Evolutionary conservation across 805 yeast genomes (phyloP).

Genomic region (Barnettozyma wickerhamii): DNA sequence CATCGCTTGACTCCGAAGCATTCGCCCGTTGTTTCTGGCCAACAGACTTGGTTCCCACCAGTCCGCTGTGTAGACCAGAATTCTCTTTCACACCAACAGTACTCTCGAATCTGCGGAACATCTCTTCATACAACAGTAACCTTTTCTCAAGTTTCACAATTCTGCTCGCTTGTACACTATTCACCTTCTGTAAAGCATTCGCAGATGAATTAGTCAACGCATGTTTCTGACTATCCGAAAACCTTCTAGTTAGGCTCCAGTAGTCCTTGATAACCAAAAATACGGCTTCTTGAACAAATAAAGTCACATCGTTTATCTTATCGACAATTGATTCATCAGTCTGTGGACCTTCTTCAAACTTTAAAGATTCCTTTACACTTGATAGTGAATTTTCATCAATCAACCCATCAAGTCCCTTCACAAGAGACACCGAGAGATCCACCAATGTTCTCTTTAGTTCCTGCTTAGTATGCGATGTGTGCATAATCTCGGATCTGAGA

Average conservation of each 20-base stretch:
- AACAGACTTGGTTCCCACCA: too few species aligned
- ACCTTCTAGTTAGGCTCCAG: slow-evolving; percentile 10
- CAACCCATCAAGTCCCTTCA: slow-evolving; percentile 15
- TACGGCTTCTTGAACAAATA: slow-evolving; percentile 18
- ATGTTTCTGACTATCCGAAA: slow-evolving; percentile 8
- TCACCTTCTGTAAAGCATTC: slow-evolving; percentile 11
- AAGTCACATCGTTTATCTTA: slow-evolving; percentile 10
- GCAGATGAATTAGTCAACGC: slow-evolving; percentile 5
- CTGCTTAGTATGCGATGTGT: slow-evolving; percentile 8
- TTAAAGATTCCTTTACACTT: slow-evolving; percentile 10
- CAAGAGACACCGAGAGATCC: slow-evolving; percentile 4
- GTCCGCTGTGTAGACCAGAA: too few species aligned
- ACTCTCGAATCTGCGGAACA: too few species aligned
- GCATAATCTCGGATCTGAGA: slow-evolving; percentile 12
- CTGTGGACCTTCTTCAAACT: background rate
- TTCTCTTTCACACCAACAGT: slow-evolving; percentile 9
- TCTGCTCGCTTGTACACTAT: slow-evolving; percentile 8
- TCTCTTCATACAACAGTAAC: slow-evolving; percentile 8
- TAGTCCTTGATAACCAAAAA: slow-evolving; percentile 14
- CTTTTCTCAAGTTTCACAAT: slow-evolving; percentile 8
- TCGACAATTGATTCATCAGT: slow-evolving; percentile 8
- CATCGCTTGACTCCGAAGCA: too few species aligned
- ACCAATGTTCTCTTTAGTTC: slow-evolving; percentile 11
- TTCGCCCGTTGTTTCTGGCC: too few species aligned
- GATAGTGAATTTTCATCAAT: slow-evolving; percentile 16